phyloP scores from a whole-genome alignment of 2,329 filamentous ascomycete genomes.

The Magnaporthales sp. region DNA sequence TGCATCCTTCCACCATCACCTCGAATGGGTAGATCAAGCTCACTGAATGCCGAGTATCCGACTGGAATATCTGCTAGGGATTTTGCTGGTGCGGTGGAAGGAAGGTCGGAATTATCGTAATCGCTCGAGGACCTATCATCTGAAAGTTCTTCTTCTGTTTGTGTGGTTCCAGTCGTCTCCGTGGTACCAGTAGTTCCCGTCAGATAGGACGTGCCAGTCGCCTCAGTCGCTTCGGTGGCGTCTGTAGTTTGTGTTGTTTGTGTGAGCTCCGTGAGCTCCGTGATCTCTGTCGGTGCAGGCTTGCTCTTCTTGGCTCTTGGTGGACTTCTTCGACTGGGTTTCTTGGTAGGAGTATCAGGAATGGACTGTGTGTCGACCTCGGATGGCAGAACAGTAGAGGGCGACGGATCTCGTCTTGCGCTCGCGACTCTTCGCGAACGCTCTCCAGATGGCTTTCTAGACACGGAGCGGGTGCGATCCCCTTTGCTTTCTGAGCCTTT shows the following conservation, averaged over 20 bases:
- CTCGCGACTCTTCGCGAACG: constrained; percentile 14
- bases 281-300: constrained; percentile 7
- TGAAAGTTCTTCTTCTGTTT: constrained; percentile 19
- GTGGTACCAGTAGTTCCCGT: constrained; percentile 5
- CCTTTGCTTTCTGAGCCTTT: neutral
- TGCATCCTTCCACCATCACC: constrained; percentile 34
- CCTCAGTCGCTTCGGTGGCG: neutral
- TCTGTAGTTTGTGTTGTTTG: constrained; percentile 2
- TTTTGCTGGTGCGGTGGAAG: constrained; percentile 36
- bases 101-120: constrained; percentile 22
- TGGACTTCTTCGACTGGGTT: constrained; percentile 8
- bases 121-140: constrained; percentile 21
- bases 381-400: constrained; percentile 7
- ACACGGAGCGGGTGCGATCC: neutral
- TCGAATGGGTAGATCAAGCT: constrained; percentile 46
- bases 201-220: neutral
- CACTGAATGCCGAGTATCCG: constrained; percentile 59
- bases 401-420: constrained; percentile 10
- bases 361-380: constrained; percentile 3
- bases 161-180: constrained; percentile 3
- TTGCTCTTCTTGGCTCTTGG: constrained; percentile 6
- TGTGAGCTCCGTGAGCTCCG: neutral
- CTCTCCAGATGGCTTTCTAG: constrained; percentile 5
- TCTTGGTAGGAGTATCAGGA: constrained; percentile 14
- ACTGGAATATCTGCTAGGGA: constrained; percentile 54